Base-by-base conservation (phyloP, 805 yeast genomes). In the Saccharomycopsis fibuligera region DNA sequence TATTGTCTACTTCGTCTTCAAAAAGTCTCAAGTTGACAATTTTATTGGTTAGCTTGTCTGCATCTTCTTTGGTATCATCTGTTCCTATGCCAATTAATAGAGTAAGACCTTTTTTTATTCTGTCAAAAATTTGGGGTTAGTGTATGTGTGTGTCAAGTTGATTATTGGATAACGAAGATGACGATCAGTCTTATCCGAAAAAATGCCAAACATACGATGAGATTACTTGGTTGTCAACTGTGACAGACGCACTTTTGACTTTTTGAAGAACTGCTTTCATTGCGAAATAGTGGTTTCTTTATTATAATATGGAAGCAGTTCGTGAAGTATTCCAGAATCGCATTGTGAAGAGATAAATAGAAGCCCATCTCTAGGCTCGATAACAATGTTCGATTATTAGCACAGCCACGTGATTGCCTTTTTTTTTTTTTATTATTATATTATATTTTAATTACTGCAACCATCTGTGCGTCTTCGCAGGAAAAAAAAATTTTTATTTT, bases 231-330 rank as follows among this genome's bases (percentile, higher is more conserved):
- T 72, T 68, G 45, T 89, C 87, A 0, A 93, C 99, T 0, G 87
- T 78, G 0, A 93, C 99, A 0, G 96, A 83, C 0, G 97, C 98
- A 41, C 76, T 73, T 53, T 84, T 86, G 5, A 91, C 98, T 60
- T 86, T 79, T 62, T 93, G 99, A 30, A 93, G 77, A 1, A 93
- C 96, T 2, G 90, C 87, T 62, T 81, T 83, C 99, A 91, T 91
- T 29, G n/a, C n/a, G n/a, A n/a, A n/a, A n/a, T n/a, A n/a, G n/a
- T n/a, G n/a, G n/a, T n/a, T n/a, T n/a, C n/a, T n/a, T n/a, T n/a
- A n/a, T n/a, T n/a, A n/a, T n/a, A n/a, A n/a, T n/a, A n/a, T n/a
- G n/a, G n/a, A n/a, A n/a, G n/a, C n/a, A n/a, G n/a, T n/a, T n/a
- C n/a, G n/a, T n/a, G n/a, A n/a, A n/a, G n/a, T n/a, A n/a, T n/a